Base-by-base conservation (phyloP, 345 rosid genomes). In the Dipteronia sinensis region DNA sequence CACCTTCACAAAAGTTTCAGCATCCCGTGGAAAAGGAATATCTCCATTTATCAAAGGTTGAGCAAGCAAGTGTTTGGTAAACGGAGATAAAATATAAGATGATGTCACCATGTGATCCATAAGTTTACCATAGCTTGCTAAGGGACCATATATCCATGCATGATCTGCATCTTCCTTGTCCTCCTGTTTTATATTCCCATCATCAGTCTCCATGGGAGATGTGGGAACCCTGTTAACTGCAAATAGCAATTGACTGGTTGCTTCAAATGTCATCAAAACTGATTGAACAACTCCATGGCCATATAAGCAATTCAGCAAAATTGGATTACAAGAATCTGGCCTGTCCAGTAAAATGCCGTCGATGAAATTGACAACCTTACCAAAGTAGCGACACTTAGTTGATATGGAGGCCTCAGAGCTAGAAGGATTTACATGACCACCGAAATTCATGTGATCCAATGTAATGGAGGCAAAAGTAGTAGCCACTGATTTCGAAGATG, bases 91-190 rank as follows among this genome's bases (percentile, higher is more conserved):
- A 81, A 95, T 89, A 78, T 84, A 83, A 12, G 99, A 93, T 56
- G 99, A 95, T 29, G 98, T 93, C 81, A 90, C 98, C 80, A 93
- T 81, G 84, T 93, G 99, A 73, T 93, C 99, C 99, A 95, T 90
- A 77, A 93, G 93, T 83, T 87, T 93, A 74, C 94, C 97, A 86
- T 90, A 88, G 86, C 97, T 87, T 67, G 97, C 91, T 82, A 95
- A 86, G 23, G 99, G 93, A 88, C 98, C 95, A 86, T 90, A 92
- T 72, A 95, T 89, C 99, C 99, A 95, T 10, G 87, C 88, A 87
- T 81, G 87, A 89, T 91, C 94, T 23, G 81, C 74, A 80, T 86
- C 92, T 82, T 87, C 93, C 83, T 86, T 92, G 71, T 83, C 88
- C 74, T 87, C 92, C 67, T 85, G 97, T 82, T 90, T 92, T 74